Conservation (phyloP, 352 stramenopile genomes). For the Globisporangium yorkense region DNA sequence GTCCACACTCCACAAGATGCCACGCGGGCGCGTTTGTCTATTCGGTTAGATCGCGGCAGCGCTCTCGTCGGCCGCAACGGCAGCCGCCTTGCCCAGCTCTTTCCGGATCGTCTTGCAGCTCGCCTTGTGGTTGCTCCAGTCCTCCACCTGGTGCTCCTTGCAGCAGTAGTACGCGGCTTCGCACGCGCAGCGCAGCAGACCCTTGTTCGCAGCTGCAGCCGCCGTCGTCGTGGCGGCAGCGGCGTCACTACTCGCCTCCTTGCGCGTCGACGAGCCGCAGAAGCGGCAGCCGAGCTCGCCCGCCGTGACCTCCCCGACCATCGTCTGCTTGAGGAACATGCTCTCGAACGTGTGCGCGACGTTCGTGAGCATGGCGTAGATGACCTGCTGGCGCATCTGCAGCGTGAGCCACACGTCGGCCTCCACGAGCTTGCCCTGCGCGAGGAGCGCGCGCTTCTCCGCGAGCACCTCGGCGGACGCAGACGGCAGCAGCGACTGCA, state of each 20-base stretch:
- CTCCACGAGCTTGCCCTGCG: constrained; percentile 70
- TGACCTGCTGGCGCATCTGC: constrained; percentile 82
- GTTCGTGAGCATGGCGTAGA: constrained; percentile 77
- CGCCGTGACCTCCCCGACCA: constrained; percentile 55
- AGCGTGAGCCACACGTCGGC: constrained; percentile 81
- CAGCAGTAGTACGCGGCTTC: constrained; percentile 78
- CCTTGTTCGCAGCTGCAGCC: background rate
- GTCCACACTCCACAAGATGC: background rate
- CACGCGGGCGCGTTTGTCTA: background rate
- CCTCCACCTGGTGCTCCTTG: constrained; percentile 78
- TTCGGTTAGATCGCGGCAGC: constrained; percentile 1
- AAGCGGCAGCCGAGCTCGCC: constrained; percentile 63
- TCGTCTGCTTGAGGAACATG: constrained; percentile 71
- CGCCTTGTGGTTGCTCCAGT: constrained; percentile 77
- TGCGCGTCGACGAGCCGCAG: constrained; percentile 45
- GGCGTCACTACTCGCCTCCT: constrained; percentile 4
- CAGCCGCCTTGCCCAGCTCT: constrained; percentile 13
- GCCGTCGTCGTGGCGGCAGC: background rate
- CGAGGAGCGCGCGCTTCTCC: constrained; percentile 61
- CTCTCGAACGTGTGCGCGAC: constrained; percentile 81
- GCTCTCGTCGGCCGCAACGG: background rate
- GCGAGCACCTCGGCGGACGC: constrained; percentile 45
- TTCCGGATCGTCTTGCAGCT: constrained; percentile 70
- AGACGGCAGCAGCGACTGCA: constrained; percentile 72
- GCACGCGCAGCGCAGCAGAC: constrained; percentile 64